A percentile compares a stretch with the other conserved stretches of the same genome.
Evolutionary conservation across 768 basidiomycete genomes (phyloP).

Genomic region (Xerocomellus dryophilus): DNA sequence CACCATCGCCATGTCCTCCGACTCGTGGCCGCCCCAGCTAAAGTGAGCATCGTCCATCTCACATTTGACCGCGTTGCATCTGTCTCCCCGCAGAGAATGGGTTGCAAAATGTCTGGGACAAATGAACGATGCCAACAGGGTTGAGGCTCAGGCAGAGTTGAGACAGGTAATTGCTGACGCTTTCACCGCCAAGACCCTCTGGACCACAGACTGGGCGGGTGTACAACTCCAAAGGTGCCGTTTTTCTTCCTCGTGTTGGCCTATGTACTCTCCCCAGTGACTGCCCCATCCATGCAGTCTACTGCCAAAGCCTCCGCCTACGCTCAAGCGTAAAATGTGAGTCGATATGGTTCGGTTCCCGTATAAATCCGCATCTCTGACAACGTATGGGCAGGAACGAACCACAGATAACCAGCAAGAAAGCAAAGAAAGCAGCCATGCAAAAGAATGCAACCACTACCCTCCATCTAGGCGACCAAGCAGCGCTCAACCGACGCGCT

Average conservation of each 20-base stretch:
- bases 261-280: constrained; percentile 21
- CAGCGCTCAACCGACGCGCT: constrained; percentile 71
- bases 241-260: not conserved
- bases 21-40: constrained; percentile 77
- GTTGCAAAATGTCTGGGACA: constrained; percentile 90
- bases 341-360: constrained; percentile 16
- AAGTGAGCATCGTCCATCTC: constrained; percentile 47
- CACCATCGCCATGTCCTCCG: constrained; percentile 55
- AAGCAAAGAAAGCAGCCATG: constrained; percentile 56
- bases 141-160: constrained; percentile 88
- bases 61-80: constrained; percentile 8
- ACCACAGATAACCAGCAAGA: constrained; percentile 47
- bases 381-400: constrained; percentile 35
- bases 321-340: constrained; percentile 71
- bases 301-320: constrained; percentile 54
- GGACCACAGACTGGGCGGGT: constrained; percentile 92
- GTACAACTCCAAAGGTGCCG: constrained; percentile 81
- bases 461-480: constrained; percentile 62
- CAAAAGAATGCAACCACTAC: constrained; percentile 36
- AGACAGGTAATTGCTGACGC: constrained; percentile 96
- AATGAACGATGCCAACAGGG: constrained; percentile 84
- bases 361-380: constrained; percentile 7
- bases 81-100: constrained; percentile 69
- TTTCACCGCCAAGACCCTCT: constrained; percentile 77
- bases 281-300: constrained; percentile 41